phyloP scores from a whole-genome alignment of 2,329 filamentous ascomycete genomes.

The Aureobasidium sp. region DNA sequence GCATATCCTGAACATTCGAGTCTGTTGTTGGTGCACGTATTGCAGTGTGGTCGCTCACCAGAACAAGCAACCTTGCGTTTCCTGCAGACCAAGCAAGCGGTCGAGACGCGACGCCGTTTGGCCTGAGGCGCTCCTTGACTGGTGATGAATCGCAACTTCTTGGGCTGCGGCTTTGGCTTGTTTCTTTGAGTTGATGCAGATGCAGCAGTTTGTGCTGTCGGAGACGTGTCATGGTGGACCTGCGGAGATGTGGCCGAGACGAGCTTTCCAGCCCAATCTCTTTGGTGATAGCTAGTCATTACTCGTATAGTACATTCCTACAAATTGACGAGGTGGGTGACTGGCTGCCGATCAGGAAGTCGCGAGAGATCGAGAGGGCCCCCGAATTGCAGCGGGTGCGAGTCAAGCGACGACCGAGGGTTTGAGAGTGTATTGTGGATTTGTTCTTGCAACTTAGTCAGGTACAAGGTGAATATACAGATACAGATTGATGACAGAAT shows the following conservation, averaged over 20 bases:
- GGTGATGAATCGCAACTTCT: slow-evolving; percentile 61
- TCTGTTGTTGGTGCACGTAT: slow-evolving; percentile 43
- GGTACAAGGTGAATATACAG: neutral
- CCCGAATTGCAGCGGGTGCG: neutral
- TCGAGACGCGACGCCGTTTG: slow-evolving; percentile 71
- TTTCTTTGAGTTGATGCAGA: neutral
- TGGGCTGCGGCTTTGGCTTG: slow-evolving; percentile 14
- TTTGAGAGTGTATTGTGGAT: too few relatives aligned
- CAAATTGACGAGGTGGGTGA: neutral
- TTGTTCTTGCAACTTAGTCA: neutral
- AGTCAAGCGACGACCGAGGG: neutral
- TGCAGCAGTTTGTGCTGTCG: neutral
- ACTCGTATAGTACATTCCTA: slow-evolving; percentile 1
- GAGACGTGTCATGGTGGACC: neutral
- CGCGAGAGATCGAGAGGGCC: neutral
- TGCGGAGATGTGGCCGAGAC: neutral
- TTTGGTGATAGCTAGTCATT: slow-evolving; percentile 9
- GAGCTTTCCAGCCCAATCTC: slow-evolving; percentile 8
- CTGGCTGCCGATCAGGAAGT: neutral
- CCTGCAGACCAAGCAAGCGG: slow-evolving; percentile 51
- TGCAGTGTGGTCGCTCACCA: slow-evolving; percentile 37
- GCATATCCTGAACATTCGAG: slow-evolving; percentile 43
- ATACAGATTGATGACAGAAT: neutral
- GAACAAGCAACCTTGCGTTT: slow-evolving; percentile 46
- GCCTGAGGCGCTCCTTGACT: slow-evolving; percentile 74